These are phyloP conservation scores for Trametes elegans DNA, from an alignment of 768 basidiomycete genomes.

Conservation along the genomic window DNA sequence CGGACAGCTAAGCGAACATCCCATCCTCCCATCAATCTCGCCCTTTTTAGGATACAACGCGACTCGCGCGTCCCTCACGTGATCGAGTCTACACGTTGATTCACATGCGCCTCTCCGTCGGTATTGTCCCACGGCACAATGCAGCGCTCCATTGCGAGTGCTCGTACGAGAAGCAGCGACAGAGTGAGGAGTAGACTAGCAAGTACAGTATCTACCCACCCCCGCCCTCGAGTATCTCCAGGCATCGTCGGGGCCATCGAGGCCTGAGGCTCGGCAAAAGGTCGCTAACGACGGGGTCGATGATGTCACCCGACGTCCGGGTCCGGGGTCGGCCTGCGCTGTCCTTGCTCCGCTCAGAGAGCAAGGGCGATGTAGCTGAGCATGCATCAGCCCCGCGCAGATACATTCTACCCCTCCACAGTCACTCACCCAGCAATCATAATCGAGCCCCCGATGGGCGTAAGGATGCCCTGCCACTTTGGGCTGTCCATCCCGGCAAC, in stretches of 20 bases:
- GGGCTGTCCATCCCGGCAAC: slow-evolving; percentile 31
- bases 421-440: slow-evolving; percentile 66
- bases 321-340: background rate
- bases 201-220: too few relatives aligned
- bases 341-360: slow-evolving; percentile 29
- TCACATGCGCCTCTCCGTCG: slow-evolving; percentile 12
- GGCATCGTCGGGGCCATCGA: too few relatives aligned
- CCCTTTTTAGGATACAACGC: slow-evolving; percentile 42
- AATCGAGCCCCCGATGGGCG: slow-evolving; percentile 60
- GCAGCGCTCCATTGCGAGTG: slow-evolving; percentile 1
- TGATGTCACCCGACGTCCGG: slow-evolving; percentile 4
- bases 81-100: slow-evolving; percentile 26
- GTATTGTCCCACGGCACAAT: background rate
- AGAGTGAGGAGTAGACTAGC: too few relatives aligned
- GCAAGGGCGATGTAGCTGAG: slow-evolving; percentile 53
- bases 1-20: slow-evolving; percentile 15
- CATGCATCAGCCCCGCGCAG: background rate
- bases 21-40: slow-evolving; percentile 15
- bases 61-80: slow-evolving; percentile 43
- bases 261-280: too few relatives aligned
- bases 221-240: too few relatives aligned
- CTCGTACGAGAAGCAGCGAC: too few relatives aligned
- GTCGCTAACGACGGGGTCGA: background rate
- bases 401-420: background rate
- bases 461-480: slow-evolving; percentile 59